These are phyloP conservation scores for Aschersonia sp. DNA, from an alignment of 2,329 filamentous ascomycete species.

Conservation along the genomic window DNA sequence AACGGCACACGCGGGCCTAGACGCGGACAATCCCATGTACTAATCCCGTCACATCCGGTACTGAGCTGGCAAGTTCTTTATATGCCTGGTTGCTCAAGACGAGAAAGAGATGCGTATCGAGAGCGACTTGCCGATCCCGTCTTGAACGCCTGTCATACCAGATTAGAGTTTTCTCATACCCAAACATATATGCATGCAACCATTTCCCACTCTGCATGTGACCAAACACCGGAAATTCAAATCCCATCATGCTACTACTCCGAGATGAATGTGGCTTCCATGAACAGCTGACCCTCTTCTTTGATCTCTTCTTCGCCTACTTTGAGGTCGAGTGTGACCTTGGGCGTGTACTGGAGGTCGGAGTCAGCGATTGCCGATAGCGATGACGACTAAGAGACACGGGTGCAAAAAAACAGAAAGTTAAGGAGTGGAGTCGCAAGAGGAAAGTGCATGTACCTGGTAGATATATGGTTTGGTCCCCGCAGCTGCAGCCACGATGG, in stretches of 20 bases:
- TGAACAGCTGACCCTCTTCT: constrained; percentile 69
- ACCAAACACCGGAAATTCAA: not conserved
- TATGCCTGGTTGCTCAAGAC: not conserved
- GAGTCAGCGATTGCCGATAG: not conserved
- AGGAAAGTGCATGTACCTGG: constrained; percentile 44
- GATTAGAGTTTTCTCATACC: constrained; percentile 5
- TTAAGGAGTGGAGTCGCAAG: too few species aligned
- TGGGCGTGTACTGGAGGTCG: constrained; percentile 51
- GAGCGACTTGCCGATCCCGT: constrained; percentile 11
- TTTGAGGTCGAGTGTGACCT: constrained; percentile 66
- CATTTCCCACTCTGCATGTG: constrained; percentile 2
- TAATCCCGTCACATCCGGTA: too few species aligned
- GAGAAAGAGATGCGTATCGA: constrained; percentile 6
- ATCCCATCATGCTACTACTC: constrained; percentile 19
- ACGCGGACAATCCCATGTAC: too few species aligned
- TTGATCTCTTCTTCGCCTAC: constrained; percentile 64
- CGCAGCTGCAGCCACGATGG: constrained; percentile 73
- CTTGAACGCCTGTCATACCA: constrained; percentile 10
- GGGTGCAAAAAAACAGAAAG: too few species aligned
- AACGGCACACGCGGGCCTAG: too few species aligned
- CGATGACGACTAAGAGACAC: not conserved
- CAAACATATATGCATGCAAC: constrained; percentile 6
- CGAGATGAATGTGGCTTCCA: constrained; percentile 94
- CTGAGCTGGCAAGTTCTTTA: too few species aligned
- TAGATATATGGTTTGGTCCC: constrained; percentile 98